Evolutionary conservation across 805 yeast species (phyloP).

Genomic region (Ogataea thermomethanolica): DNA sequence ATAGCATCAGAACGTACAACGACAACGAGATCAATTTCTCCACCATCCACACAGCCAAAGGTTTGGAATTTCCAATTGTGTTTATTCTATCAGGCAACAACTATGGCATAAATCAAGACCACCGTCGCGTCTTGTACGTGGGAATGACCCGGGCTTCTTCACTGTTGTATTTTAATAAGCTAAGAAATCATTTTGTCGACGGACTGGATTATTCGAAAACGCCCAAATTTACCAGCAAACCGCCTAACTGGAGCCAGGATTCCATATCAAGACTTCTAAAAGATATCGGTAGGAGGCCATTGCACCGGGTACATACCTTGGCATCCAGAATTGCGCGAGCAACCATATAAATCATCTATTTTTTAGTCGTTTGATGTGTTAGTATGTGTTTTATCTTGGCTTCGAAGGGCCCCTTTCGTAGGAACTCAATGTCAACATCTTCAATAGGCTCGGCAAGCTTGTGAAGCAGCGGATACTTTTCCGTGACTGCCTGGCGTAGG

Average conservation of each 20-base stretch:
- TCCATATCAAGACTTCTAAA: neutral
- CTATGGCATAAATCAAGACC: constrained; percentile 22
- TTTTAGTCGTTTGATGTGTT: constrained; percentile 43
- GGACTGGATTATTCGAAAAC: constrained; percentile 18
- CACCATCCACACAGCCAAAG: constrained; percentile 73
- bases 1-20: constrained; percentile 23
- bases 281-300: constrained; percentile 2
- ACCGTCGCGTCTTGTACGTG: constrained; percentile 52
- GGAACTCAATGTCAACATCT: constrained; percentile 25
- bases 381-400: constrained; percentile 39
- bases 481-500: constrained; percentile 15
- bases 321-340: constrained; percentile 2
- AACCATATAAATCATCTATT: constrained; percentile 7
- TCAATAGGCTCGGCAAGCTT: constrained; percentile 21
- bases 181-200: constrained; percentile 19
- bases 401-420: constrained; percentile 20
- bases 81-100: constrained; percentile 40
- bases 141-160: constrained; percentile 62
- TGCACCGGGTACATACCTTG: neutral
- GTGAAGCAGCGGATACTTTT: constrained; percentile 12
- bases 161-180: constrained; percentile 37
- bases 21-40: constrained; percentile 47
- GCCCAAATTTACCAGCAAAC: neutral
- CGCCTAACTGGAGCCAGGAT: constrained; percentile 3
- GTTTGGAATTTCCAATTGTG: constrained; percentile 68